Conservation (phyloP, 2,329 filamentous ascomycete species). For the Phialophora verrucosa region DNA sequence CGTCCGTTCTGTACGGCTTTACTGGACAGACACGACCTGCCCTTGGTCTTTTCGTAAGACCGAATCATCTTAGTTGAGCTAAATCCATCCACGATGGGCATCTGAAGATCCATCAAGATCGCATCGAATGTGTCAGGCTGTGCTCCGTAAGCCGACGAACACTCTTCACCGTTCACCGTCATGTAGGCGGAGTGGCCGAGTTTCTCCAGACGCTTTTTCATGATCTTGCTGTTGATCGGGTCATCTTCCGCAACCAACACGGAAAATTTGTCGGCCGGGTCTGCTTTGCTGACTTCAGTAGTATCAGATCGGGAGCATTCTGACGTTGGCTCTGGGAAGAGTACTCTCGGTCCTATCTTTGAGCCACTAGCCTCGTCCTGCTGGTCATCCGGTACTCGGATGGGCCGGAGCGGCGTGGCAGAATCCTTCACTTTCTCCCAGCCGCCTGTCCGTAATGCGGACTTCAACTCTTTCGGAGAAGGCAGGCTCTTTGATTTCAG, state of each 20-base stretch:
- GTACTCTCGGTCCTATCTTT: constrained; percentile 19
- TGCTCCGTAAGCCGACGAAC: constrained; percentile 72
- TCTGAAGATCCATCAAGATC: constrained; percentile 91
- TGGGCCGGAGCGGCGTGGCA: constrained; percentile 43
- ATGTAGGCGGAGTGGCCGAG: constrained; percentile 72
- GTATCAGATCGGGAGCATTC: constrained; percentile 22
- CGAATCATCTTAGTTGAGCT: constrained; percentile 84
- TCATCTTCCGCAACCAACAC: constrained; percentile 87
- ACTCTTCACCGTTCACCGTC: constrained; percentile 84
- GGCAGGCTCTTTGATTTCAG: constrained; percentile 28
- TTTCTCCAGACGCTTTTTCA: constrained; percentile 80
- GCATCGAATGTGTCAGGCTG: constrained; percentile 71
- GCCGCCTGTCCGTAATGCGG: constrained; percentile 35
- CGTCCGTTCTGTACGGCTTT: constrained; percentile 67
- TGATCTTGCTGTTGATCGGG: constrained; percentile 81
- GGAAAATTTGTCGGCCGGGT: constrained; percentile 55
- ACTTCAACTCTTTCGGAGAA: constrained; percentile 1
- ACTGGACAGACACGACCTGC: constrained; percentile 60
- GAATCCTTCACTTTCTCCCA: constrained; percentile 45
- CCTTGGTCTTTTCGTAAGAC: constrained; percentile 66
- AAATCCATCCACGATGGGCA: constrained; percentile 89
- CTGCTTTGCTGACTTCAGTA: constrained; percentile 12
- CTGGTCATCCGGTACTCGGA: constrained; percentile 42
- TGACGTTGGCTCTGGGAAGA: constrained; percentile 28
- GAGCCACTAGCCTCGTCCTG: constrained; percentile 18